Evolutionary conservation across 31 red algal genomes (phyloP), one percentile per base, ranked within the genome.

Genomic region (Asparagopsis taxiformis): DNA sequence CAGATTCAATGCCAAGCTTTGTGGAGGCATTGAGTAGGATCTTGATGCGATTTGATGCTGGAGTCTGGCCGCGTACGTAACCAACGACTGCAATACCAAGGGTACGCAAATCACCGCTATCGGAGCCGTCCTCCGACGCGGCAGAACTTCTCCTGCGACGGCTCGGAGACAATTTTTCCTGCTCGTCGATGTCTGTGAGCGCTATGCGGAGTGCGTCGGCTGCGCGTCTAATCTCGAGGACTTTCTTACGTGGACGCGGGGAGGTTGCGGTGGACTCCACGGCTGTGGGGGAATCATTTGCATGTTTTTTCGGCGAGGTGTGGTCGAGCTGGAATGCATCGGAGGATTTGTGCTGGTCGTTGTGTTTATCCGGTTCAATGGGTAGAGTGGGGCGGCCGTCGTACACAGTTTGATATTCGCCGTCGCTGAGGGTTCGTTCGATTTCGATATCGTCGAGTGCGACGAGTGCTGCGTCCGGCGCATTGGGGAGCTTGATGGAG

Each of bases 31-130:
- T 79, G 20, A 93, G 53, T 2, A 93, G 65, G 32, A 80, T 75
- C 51, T 79, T 85, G 7, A 86, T 59, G 3, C 89, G 73, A 44
- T 82, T 93, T 8, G 70, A 36, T 23, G 89, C 67, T 15, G 89
- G 89, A 20, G 76, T 84, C 44, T 81, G 77, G 31, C 79, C 89
- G 6, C 81, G 80, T 33, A 76, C 54, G 62, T 85, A 92, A 5
- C 88, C 88, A 44, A 84, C 44, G 22, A 92, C 79, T 16, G 63
- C 73, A 39, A 92, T 51, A 19, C 77, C 63, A 13, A 92, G 66
- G 6, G 67, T 77, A 43, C 63, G 52, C n/a, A 73, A 39, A 17
- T 63, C 84, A 37, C 72, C 66, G 29, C 51, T 65, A 24, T 84
- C 82, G 7, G 79, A 55, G 25, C 21, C 37, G 19, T 46, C 55